These are phyloP conservation scores for Serendipita indica DNA, from an alignment of 768 basidiomycete genomes.

Conservation along the genomic window DNA sequence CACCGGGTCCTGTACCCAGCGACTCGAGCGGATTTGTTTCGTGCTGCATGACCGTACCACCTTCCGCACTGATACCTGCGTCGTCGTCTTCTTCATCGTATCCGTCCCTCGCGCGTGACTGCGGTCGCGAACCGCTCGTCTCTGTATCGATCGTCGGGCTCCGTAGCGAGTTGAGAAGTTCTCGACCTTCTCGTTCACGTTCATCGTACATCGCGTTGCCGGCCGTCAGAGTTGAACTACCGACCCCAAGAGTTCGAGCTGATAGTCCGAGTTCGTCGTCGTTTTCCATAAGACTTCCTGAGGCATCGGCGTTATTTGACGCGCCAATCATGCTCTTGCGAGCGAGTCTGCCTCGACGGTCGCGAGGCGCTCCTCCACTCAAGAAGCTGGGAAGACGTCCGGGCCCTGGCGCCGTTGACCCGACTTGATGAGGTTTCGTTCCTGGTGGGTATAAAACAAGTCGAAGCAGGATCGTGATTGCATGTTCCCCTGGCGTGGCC, in stretches of 20 bases:
- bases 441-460: slow-evolving; percentile 11
- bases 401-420: slow-evolving; percentile 11
- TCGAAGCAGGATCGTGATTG: slow-evolving; percentile 50
- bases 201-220: not conserved
- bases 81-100: not conserved
- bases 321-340: not conserved
- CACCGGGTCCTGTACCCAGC: slow-evolving; percentile 8
- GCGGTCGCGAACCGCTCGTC: not conserved
- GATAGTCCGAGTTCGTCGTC: not conserved
- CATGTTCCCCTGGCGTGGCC: slow-evolving; percentile 49
- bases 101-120: not conserved
- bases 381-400: slow-evolving; percentile 56
- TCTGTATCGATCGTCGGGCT: not conserved
- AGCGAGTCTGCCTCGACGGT: slow-evolving; percentile 40
- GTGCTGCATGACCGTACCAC: not conserved
- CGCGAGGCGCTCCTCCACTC: slow-evolving; percentile 57
- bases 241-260: not conserved
- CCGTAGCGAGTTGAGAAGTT: not conserved
- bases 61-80: not conserved
- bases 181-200: slow-evolving; percentile 1
- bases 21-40: not conserved
- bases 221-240: not conserved
- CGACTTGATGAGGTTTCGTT: not conserved
- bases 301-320: not conserved
- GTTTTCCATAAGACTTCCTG: too few relatives aligned